These are phyloP conservation scores for Blastomyces gilchristii DNA, from an alignment of 2,329 filamentous ascomycete genomes.

Conservation along the genomic window DNA sequence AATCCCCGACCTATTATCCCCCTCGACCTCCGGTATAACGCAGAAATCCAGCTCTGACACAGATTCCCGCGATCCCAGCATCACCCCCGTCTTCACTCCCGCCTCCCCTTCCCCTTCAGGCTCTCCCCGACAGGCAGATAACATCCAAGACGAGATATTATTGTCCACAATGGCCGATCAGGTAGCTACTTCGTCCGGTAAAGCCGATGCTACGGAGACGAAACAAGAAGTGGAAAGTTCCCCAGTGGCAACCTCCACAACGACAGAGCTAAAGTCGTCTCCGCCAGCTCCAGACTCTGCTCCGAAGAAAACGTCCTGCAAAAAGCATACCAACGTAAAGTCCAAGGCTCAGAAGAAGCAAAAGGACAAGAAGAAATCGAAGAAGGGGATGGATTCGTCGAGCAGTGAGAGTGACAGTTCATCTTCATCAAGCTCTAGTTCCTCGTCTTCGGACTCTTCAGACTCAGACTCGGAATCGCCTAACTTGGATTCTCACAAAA, in stretches of 20 bases:
- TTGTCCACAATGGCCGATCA: slow-evolving; percentile 24
- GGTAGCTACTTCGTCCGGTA: slow-evolving; percentile 14
- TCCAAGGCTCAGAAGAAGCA: slow-evolving; percentile 17
- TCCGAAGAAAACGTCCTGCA: slow-evolving; percentile 23
- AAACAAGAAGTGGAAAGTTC: slow-evolving; percentile 25
- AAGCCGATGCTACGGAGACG: slow-evolving; percentile 18
- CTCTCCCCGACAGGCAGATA: slow-evolving; percentile 18
- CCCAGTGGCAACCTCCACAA: slow-evolving; percentile 21
- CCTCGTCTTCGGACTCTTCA: slow-evolving; percentile 15
- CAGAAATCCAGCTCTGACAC: slow-evolving; percentile 10
- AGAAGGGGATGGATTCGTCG: slow-evolving; percentile 11
- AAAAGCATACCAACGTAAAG: slow-evolving; percentile 23
- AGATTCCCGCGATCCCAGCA: slow-evolving; percentile 17
- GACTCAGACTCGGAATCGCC: slow-evolving; percentile 16
- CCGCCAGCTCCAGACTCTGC: slow-evolving; percentile 20
- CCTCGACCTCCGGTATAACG: background rate
- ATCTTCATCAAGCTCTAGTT: slow-evolving; percentile 14
- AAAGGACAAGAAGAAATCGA: slow-evolving; percentile 16
- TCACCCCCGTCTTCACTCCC: slow-evolving; percentile 18
- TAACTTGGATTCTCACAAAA: slow-evolving; percentile 11
- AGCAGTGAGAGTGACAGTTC: slow-evolving; percentile 9
- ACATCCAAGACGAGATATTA: slow-evolving; percentile 5
- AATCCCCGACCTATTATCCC: background rate
- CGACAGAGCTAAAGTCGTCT: slow-evolving; percentile 18
- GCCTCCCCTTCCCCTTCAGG: slow-evolving; percentile 18